Evolutionary conservation across 2,329 filamentous ascomycete species (phyloP).

Genomic region (Phyllosticta citribraziliensis): DNA sequence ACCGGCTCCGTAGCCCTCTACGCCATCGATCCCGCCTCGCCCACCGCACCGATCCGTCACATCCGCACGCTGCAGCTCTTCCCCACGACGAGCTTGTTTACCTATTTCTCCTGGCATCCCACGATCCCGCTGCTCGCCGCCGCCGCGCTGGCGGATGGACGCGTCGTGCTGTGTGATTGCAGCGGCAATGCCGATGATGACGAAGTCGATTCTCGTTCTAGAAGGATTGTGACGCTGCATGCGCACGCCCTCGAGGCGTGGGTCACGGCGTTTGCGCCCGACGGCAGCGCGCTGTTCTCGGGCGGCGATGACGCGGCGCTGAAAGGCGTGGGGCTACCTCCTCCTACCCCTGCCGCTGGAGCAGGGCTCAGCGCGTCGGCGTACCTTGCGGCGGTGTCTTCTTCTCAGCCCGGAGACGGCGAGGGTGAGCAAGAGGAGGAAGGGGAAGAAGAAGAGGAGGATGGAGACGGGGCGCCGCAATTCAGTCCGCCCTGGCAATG

Average conservation of each 20-base stretch:
- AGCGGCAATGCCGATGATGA: not conserved
- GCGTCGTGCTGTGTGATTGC: constrained; percentile 35
- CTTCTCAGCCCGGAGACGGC: not conserved
- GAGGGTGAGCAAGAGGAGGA: too few species aligned
- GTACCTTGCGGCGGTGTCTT: not conserved
- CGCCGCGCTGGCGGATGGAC: constrained; percentile 61
- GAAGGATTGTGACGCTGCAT: constrained; percentile 22
- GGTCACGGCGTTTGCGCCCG: constrained; percentile 52
- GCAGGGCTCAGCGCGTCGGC: not conserved
- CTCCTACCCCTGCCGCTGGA: constrained; percentile 18
- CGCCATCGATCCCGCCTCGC: constrained; percentile 13
- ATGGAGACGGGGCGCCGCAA: not conserved
- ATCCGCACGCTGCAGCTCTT: constrained; percentile 41
- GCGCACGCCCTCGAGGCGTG: constrained; percentile 59
- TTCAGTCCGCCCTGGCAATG: constrained; percentile 16
- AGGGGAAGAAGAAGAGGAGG: not conserved
- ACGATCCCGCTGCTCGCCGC: constrained; percentile 46
- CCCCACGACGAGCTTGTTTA: constrained; percentile 52
- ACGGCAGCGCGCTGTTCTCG: constrained; percentile 46
- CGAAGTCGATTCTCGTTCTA: not conserved
- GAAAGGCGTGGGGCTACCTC: constrained; percentile 25
- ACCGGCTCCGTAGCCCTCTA: constrained; percentile 62
- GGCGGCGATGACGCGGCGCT: constrained; percentile 68
- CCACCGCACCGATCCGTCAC: constrained; percentile 21
- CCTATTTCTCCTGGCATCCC: constrained; percentile 68